phyloP scores from a whole-genome alignment of 208 protist species.

The Trypanosoma boissoni region DNA sequence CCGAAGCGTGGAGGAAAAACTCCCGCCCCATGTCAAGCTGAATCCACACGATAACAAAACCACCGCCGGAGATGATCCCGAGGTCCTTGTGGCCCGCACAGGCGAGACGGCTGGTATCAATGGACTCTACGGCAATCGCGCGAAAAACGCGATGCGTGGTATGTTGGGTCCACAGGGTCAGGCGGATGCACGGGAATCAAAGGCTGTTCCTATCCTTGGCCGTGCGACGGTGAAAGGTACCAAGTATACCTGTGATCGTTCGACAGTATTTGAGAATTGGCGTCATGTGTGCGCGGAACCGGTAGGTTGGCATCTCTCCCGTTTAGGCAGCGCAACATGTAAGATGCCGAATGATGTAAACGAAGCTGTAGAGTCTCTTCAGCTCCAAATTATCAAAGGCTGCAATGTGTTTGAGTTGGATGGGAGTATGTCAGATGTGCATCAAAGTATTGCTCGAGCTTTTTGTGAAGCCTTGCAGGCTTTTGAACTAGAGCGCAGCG shows the following conservation, averaged over 20 bases:
- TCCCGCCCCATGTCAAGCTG: constrained; percentile 39
- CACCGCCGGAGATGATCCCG: not conserved
- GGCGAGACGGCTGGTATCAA: constrained; percentile 67
- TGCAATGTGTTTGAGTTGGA: constrained; percentile 90
- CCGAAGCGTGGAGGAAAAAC: constrained; percentile 31
- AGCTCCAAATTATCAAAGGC: constrained; percentile 88
- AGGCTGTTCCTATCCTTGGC: constrained; percentile 77
- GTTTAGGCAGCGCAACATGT: constrained; percentile 76
- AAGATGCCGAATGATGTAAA: constrained; percentile 84
- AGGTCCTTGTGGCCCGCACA: constrained; percentile 19
- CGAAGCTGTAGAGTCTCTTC: constrained; percentile 82
- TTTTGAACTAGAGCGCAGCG: constrained; percentile 86
- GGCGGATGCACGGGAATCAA: constrained; percentile 71
- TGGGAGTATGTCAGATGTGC: constrained; percentile 68
- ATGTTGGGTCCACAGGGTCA: constrained; percentile 83
- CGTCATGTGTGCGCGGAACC: constrained; percentile 59
- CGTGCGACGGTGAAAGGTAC: constrained; percentile 69
- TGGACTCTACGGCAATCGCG: constrained; percentile 73
- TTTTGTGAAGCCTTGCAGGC: constrained; percentile 79
- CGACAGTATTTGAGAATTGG: constrained; percentile 86
- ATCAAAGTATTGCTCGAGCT: constrained; percentile 71
- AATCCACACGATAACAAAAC: constrained; percentile 19
- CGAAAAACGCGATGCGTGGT: constrained; percentile 71
- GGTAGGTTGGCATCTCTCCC: constrained; percentile 80
- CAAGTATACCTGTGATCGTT: constrained; percentile 73